These are phyloP conservation scores for Dacryopinax primogenitus DNA, from an alignment of 768 basidiomycete species.

Conservation along the genomic window DNA sequence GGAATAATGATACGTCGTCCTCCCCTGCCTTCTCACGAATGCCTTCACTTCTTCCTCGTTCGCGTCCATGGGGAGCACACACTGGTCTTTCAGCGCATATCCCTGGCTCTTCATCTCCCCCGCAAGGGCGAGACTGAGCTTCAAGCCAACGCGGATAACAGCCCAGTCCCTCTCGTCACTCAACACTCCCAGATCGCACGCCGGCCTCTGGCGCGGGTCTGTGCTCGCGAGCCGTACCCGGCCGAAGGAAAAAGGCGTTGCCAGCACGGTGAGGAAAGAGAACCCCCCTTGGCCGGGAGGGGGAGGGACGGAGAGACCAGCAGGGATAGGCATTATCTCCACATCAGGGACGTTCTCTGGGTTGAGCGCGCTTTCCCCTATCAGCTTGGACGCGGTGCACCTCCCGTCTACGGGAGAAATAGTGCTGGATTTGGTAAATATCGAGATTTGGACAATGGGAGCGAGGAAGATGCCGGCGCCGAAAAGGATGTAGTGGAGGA, in stretches of 20 bases:
- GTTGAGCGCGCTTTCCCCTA: conserved; percentile 18
- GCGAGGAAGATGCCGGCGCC: conserved; percentile 28
- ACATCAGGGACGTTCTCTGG: conserved; percentile 29
- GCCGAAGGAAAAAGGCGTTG: conserved; percentile 21
- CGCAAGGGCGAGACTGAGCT: conserved; percentile 18
- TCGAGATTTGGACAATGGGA: conserved; percentile 25
- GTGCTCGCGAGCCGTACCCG: conserved; percentile 24
- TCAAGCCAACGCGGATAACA: background rate
- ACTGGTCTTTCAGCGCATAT: conserved; percentile 22
- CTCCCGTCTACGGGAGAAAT: conserved; percentile 15
- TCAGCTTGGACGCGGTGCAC: conserved; percentile 7
- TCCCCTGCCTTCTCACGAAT: conserved; percentile 21
- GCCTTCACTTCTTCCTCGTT: conserved; percentile 26
- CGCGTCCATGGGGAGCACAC: conserved; percentile 22
- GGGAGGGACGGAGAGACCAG: conserved; percentile 21
- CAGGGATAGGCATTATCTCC: conserved; percentile 28
- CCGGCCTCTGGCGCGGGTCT: conserved; percentile 25
- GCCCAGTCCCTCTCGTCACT: background rate
- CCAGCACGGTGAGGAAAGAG: conserved; percentile 20
- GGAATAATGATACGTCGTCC: conserved; percentile 29
- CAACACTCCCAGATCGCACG: conserved; percentile 24
- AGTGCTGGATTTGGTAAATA: conserved; percentile 26
- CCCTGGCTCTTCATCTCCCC: conserved; percentile 21
- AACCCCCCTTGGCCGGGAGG: conserved; percentile 23
- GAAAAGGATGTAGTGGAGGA: conserved; percentile 27